Evolutionary conservation across 2,329 filamentous ascomycete species (phyloP).

Genomic region (Diaporthe sp.): DNA sequence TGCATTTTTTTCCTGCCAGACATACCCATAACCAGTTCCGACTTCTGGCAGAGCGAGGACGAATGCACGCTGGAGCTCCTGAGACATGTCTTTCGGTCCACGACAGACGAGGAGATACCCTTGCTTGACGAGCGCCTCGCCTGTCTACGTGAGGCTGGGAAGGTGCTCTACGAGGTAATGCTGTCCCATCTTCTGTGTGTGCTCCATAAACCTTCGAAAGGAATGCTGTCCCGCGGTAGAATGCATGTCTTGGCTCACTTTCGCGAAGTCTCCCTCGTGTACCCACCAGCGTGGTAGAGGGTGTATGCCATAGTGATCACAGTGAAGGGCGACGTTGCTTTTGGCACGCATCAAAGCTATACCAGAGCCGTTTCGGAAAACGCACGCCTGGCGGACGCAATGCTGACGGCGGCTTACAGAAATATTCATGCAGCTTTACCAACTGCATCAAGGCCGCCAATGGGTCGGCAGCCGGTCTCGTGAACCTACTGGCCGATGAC

Average conservation of each 20-base stretch:
- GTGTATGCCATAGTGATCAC: background rate
- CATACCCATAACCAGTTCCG: slow-evolving; percentile 88
- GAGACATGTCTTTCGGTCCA: slow-evolving; percentile 84
- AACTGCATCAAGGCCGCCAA: slow-evolving; percentile 80
- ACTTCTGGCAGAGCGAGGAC: slow-evolving; percentile 84
- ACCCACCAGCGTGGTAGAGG: background rate
- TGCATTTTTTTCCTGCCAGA: slow-evolving; percentile 54
- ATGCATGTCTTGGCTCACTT: background rate
- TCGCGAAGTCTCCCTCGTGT: background rate
- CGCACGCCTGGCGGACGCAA: slow-evolving; percentile 6
- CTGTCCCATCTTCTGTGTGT: background rate
- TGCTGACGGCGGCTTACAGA: slow-evolving; percentile 55
- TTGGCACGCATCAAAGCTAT: background rate
- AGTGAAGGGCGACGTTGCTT: background rate
- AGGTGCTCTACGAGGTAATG: slow-evolving; percentile 79
- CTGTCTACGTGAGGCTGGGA: slow-evolving; percentile 85
- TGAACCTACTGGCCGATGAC: slow-evolving; percentile 84
- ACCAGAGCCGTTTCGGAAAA: slow-evolving; percentile 9
- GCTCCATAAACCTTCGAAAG: background rate
- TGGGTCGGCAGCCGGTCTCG: slow-evolving; percentile 83
- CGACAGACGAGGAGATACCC: slow-evolving; percentile 88
- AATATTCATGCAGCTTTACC: slow-evolving; percentile 79
- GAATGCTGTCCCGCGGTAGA: background rate
- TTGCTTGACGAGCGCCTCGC: slow-evolving; percentile 80
- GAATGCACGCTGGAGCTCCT: slow-evolving; percentile 81